phyloP scores from a whole-genome alignment of 176 grass and related monocot species.

The Triticum dicoccoides region DNA sequence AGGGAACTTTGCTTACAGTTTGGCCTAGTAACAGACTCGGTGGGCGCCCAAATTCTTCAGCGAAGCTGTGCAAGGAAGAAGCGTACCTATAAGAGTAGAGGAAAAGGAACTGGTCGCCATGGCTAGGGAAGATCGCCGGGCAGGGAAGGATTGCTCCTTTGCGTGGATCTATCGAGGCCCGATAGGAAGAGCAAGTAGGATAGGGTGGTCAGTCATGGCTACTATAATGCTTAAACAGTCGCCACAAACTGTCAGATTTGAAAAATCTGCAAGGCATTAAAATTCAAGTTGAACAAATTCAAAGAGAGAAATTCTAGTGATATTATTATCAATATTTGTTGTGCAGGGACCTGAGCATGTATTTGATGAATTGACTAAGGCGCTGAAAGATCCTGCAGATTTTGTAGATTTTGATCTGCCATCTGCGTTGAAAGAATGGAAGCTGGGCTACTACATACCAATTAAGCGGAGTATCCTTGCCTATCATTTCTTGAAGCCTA shows the following conservation, averaged over 20 bases:
- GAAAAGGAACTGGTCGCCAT: neutral
- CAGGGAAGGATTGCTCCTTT: too few relatives aligned
- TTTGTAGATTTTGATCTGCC: constrained; percentile 54
- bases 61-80: neutral
- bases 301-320: neutral
- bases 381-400: constrained; percentile 25
- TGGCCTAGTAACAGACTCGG: neutral
- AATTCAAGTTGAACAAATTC: neutral
- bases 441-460: constrained; percentile 33
- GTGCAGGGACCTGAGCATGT: constrained; percentile 31
- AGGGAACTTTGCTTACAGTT: neutral
- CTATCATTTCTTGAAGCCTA: neutral
- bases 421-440: constrained; percentile 41
- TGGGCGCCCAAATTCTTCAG: neutral
- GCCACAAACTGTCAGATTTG: neutral
- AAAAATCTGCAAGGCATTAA: neutral
- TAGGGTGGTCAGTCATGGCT: too few relatives aligned
- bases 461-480: constrained; percentile 67
- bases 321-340: constrained; percentile 8
- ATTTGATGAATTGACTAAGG: constrained; percentile 44
- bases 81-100: neutral
- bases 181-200: too few relatives aligned
- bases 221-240: neutral
- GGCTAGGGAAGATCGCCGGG: neutral
- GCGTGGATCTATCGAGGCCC: too few relatives aligned